Evolutionary conservation across 495 filamentous ascomycete genomes (phyloP), one percentile per base, ranked within the genome.

Genomic region (Xylaria bambusicola): DNA sequence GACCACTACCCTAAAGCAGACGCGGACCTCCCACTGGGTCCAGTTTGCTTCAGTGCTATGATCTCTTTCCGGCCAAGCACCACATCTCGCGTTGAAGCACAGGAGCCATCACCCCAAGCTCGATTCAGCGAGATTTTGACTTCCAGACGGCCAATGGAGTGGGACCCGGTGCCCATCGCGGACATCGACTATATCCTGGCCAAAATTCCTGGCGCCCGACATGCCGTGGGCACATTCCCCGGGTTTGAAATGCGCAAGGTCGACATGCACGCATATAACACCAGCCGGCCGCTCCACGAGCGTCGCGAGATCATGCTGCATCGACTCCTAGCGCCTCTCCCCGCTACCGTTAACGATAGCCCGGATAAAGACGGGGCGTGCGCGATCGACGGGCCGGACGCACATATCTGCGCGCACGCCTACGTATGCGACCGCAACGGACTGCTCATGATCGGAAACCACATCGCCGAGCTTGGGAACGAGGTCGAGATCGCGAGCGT

Each of bases 371-470:
- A 59, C 6, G 60, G 50, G 15, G 58, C 52, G 12, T 60, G 24
- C 6, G 51, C 20, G 42, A 13, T 60, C 21, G 61, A 61, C 17
- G 56, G 62, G 1, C 67, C 60, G 6, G 68, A 75, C 18, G 74
- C 84, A 9, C 86, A 89, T 67, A 79, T 86, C 4, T 79, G 80
- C 57, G 80, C 82, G 15, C 88, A 90, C 67, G 82, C 88, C 48
- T 90, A 85, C 70, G 80, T 84, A 1, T 82, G 80, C 26, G 88
- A 91, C 64, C 80, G 84, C 40, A 91, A 91, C 66, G 87, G 85
- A 0, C 69, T 90, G 53, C 75, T 88, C 63, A 75, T 89, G 70
- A 76, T 86, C 33, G 76, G 78, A 3, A 84, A 88, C 36, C 80
- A 87, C 6, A 33, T 10, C 31, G 60, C 87, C 7, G 83, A 82